These are phyloP conservation scores for Ilyonectria mors-panacis DNA, from an alignment of 2,329 filamentous ascomycete species.

Conservation along the genomic window DNA sequence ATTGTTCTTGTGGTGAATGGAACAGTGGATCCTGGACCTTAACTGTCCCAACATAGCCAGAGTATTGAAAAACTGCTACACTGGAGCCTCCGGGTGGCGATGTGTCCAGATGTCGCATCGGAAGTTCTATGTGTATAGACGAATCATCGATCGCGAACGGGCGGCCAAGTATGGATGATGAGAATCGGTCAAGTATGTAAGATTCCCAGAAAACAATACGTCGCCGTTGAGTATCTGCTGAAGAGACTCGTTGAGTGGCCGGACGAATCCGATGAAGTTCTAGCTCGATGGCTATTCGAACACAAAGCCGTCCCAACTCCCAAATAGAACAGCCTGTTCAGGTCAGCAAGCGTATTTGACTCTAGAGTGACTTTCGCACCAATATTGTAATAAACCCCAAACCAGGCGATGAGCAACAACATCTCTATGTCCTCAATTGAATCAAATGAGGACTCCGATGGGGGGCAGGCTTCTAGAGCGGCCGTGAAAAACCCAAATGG, in stretches of 20 bases:
- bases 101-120: neutral
- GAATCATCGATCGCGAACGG: neutral
- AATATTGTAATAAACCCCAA: neutral
- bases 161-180: neutral
- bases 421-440: neutral
- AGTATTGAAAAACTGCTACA: neutral
- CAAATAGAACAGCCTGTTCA: neutral
- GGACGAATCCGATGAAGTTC: neutral
- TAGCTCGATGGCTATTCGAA: neutral
- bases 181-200: neutral
- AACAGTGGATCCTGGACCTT: neutral
- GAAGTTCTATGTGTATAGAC: neutral
- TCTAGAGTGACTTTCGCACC: neutral
- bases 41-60: neutral
- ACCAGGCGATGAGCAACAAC: neutral
- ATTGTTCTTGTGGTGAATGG: neutral
- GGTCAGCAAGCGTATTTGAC: neutral
- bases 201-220: neutral
- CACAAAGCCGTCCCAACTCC: neutral
- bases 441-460: neutral
- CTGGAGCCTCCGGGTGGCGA: neutral
- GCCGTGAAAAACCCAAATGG: slow-evolving; percentile 2
- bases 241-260: neutral
- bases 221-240: neutral
- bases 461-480: neutral